Conservation (phyloP, 495 filamentous ascomycete species). For the Podospora conica region DNA sequence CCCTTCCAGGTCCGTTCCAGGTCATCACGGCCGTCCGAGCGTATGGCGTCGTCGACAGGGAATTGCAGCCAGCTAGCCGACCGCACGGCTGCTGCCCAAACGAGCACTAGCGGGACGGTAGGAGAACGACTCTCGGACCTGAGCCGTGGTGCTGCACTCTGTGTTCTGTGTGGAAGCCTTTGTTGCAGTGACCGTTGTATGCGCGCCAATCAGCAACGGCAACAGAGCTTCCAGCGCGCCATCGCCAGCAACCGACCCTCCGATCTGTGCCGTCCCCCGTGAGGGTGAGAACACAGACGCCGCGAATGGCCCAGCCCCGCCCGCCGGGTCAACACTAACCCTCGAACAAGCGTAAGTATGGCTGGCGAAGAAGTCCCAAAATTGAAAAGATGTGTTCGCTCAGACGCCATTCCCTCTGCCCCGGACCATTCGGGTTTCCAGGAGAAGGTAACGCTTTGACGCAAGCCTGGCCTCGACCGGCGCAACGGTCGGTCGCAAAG, state of each 20-base stretch:
- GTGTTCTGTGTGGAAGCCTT: too few species aligned
- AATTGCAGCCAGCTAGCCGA: not conserved
- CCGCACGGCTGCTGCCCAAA: not conserved
- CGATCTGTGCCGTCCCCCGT: not conserved
- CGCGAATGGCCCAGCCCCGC: not conserved
- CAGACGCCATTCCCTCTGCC: not conserved
- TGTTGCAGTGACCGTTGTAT: not conserved
- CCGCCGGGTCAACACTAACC: not conserved
- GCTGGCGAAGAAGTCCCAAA: not conserved
- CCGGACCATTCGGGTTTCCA: not conserved
- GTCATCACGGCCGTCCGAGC: not conserved
- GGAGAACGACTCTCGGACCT: not conserved
- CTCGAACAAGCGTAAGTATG: not conserved
- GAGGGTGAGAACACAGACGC: not conserved
- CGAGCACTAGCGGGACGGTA: not conserved
- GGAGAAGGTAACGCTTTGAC: not conserved
- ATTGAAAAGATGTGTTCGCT: not conserved
- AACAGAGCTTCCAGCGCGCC: not conserved
- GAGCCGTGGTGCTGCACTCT: too few species aligned
- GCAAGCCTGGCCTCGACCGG: not conserved
- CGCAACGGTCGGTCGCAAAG: too few species aligned
- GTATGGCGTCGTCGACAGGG: not conserved
- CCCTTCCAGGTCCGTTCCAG: not conserved
- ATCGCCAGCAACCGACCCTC: not conserved
- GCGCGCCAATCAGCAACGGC: not conserved